These are phyloP conservation scores for Plasmodium inui DNA, from an alignment of 169 alveolate species.

Conservation along the genomic window DNA sequence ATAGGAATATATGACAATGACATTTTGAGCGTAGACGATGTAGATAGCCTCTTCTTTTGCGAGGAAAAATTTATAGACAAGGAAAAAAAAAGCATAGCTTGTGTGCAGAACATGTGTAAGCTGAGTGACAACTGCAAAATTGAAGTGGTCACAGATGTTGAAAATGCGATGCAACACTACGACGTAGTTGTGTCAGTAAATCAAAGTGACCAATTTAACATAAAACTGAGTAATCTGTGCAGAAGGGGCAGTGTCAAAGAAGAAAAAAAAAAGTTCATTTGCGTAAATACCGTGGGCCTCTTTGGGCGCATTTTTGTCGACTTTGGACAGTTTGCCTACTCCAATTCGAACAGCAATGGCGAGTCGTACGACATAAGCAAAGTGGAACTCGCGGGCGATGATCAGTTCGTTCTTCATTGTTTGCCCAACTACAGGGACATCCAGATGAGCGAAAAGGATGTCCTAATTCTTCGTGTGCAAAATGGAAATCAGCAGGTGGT, in stretches of 20 bases:
- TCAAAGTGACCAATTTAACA: conserved; percentile 17
- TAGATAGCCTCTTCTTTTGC: conserved; percentile 58
- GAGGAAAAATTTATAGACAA: conserved; percentile 39
- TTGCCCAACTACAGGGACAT: conserved; percentile 20
- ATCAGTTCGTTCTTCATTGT: neutral
- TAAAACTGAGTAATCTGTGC: conserved; percentile 42
- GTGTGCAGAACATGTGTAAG: conserved; percentile 28
- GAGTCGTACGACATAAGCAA: conserved; percentile 33
- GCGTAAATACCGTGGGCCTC: conserved; percentile 67
- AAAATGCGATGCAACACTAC: conserved; percentile 6
- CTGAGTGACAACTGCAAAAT: conserved; percentile 58
- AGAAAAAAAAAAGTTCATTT: conserved; percentile 44
- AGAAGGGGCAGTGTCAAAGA: neutral
- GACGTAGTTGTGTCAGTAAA: conserved; percentile 48
- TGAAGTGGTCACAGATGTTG: conserved; percentile 33
- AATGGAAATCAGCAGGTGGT: neutral
- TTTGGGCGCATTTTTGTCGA: conserved; percentile 66
- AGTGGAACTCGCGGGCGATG: conserved; percentile 20
- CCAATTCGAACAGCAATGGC: neutral
- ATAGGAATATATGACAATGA: conserved; percentile 64
- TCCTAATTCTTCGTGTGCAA: neutral
- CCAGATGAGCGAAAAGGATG: conserved; percentile 38
- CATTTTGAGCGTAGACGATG: conserved; percentile 33
- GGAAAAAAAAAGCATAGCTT: conserved; percentile 57
- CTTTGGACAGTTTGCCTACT: conserved; percentile 38